These are phyloP conservation scores for Eutypa lata DNA, from an alignment of 2,329 filamentous ascomycete genomes.

Conservation along the genomic window DNA sequence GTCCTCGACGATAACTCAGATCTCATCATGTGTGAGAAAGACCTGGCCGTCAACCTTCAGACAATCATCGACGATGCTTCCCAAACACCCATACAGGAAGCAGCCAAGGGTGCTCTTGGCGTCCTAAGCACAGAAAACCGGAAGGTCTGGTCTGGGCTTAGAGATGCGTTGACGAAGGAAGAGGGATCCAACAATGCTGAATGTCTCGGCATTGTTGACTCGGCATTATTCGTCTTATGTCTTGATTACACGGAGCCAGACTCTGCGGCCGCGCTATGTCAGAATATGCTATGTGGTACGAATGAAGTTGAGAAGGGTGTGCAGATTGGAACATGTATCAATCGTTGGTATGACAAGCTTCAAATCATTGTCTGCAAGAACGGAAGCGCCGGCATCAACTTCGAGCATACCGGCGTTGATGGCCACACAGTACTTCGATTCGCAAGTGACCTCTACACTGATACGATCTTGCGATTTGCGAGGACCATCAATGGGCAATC, in stretches of 20 bases:
- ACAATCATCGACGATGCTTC: slow-evolving; percentile 89
- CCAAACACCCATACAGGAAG: slow-evolving; percentile 86
- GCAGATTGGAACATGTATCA: slow-evolving; percentile 95
- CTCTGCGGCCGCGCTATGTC: slow-evolving; percentile 80
- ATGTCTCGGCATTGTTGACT: slow-evolving; percentile 92
- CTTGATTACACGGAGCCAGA: slow-evolving; percentile 87
- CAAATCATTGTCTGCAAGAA: slow-evolving; percentile 99
- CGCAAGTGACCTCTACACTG: slow-evolving; percentile 93
- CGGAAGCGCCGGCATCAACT: slow-evolving; percentile 97
- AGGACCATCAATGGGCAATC: slow-evolving; percentile 93
- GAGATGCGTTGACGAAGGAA: slow-evolving; percentile 83
- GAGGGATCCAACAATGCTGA: slow-evolving; percentile 92
- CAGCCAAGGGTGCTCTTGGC: slow-evolving; percentile 90
- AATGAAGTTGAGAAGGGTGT: slow-evolving; percentile 89
- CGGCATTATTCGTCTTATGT: slow-evolving; percentile 87
- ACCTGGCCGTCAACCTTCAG: slow-evolving; percentile 85
- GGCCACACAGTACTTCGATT: slow-evolving; percentile 96
- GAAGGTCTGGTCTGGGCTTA: slow-evolving; percentile 89
- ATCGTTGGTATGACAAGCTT: slow-evolving; percentile 98
- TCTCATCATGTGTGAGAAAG: slow-evolving; percentile 94
- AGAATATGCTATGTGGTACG: slow-evolving; percentile 97
- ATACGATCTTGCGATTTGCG: slow-evolving; percentile 94
- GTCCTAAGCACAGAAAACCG: slow-evolving; percentile 95
- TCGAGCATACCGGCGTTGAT: slow-evolving; percentile 97
- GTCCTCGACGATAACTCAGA: slow-evolving; percentile 93